A percentile compares a stretch with the other conserved stretches of the same genome.
These are phyloP conservation scores for Pinus albicaulis DNA, from an alignment of 75 land plant genomes.

Conservation along the genomic window DNA sequence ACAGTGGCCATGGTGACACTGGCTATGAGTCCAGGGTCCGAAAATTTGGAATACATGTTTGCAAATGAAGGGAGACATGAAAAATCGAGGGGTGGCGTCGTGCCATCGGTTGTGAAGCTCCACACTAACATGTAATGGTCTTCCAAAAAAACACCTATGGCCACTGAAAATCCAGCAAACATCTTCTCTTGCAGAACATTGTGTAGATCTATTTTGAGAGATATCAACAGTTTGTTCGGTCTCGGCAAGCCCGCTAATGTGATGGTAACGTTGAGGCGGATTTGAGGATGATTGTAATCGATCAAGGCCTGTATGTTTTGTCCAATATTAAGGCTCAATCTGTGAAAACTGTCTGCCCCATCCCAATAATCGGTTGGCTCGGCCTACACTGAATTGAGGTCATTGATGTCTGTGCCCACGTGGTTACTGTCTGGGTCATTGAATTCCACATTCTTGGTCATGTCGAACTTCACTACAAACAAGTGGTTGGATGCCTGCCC, in stretches of 20 bases:
- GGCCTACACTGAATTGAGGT: constrained; percentile 21
- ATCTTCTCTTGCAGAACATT: not conserved
- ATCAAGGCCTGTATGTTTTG: constrained; percentile 15
- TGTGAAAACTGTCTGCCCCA: not conserved
- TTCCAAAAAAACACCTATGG: too few species aligned
- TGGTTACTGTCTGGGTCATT: constrained; percentile 14
- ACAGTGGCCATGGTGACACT: not conserved
- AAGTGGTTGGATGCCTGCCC: not conserved
- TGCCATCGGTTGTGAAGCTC: too few species aligned
- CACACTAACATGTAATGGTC: too few species aligned
- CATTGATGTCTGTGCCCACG: constrained; percentile 27
- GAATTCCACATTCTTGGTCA: constrained; percentile 3
- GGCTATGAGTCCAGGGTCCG: too few species aligned
- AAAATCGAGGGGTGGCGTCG: too few species aligned
- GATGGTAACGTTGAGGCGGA: not conserved
- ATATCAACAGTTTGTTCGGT: not conserved
- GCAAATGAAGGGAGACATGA: not conserved
- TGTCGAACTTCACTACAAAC: constrained; percentile 19
- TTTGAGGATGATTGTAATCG: not conserved
- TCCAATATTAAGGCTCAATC: constrained; percentile 7
- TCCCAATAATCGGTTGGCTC: constrained; percentile 17
- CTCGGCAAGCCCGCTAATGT: not conserved
- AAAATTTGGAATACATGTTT: too few species aligned
- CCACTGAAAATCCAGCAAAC: not conserved
- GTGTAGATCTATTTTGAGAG: not conserved